A percentile compares a stretch with the other conserved stretches of the same genome.
phyloP scores from a whole-genome alignment of 2,329 filamentous ascomycete genomes.

The Colletotrichum truncatum region DNA sequence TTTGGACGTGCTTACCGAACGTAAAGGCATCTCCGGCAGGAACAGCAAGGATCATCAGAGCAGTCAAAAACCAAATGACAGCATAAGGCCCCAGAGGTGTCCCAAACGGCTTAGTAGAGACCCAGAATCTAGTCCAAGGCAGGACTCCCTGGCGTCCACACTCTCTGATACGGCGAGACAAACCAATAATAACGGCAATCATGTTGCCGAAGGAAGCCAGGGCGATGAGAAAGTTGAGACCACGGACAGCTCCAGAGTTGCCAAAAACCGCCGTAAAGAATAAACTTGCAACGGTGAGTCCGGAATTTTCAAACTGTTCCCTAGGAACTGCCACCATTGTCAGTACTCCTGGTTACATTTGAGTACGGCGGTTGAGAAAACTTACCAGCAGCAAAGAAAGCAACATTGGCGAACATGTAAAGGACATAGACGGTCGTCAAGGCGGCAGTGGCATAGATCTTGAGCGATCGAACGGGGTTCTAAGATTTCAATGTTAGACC shows the following conservation, averaged over 20 bases:
- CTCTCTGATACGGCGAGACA: conserved; percentile 66
- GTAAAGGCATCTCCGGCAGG: conserved; percentile 72
- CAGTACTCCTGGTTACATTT: neutral
- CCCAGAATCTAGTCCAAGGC: conserved; percentile 68
- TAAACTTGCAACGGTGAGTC: conserved; percentile 62
- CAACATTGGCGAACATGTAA: conserved; percentile 66
- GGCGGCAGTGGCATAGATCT: conserved; percentile 57
- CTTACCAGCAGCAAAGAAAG: conserved; percentile 64
- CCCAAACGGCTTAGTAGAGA: conserved; percentile 68
- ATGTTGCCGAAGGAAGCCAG: conserved; percentile 68
- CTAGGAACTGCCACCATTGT: conserved; percentile 51
- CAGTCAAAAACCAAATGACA: conserved; percentile 64
- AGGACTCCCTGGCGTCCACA: conserved; percentile 69
- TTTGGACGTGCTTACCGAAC: conserved; percentile 53
- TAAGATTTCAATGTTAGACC: conserved; percentile 34
- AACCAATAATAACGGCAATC: conserved; percentile 62
- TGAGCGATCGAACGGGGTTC: conserved; percentile 65
- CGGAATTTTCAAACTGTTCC: conserved; percentile 57
- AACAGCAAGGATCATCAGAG: conserved; percentile 67
- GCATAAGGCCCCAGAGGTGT: conserved; percentile 68
- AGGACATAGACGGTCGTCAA: conserved; percentile 60
- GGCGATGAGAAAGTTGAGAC: conserved; percentile 65
- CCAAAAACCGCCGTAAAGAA: conserved; percentile 70
- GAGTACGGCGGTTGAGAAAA: neutral
- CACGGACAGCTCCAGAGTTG: conserved; percentile 53